Percentiles rank a stretch among this genome's conserved stretches.
Conservation (phyloP, 805 yeast genomes). For the Suhomyces vadensis region DNA sequence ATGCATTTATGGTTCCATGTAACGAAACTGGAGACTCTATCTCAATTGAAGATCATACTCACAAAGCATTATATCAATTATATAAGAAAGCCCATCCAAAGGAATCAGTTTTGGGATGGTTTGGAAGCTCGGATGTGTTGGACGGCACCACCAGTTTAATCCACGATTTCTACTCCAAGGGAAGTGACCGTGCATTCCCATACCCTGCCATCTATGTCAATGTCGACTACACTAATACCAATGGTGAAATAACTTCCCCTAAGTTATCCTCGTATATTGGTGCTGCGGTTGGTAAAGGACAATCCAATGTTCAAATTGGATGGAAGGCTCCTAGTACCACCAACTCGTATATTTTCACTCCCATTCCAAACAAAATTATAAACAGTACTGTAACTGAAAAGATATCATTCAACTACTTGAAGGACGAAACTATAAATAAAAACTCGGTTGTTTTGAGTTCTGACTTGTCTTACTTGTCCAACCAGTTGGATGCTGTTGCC, state of each 20-base stretch:
- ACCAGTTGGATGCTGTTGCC: conserved; percentile 48
- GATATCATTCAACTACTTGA: conserved; percentile 51
- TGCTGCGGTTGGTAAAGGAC: conserved; percentile 64
- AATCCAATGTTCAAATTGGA: conserved; percentile 36
- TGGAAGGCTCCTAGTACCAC: conserved; percentile 38
- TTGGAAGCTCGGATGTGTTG: conserved; percentile 58
- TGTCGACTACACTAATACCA: conserved; percentile 54
- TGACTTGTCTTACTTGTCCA: conserved; percentile 46
- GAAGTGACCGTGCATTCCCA: conserved; percentile 68
- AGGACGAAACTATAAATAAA: conserved; percentile 34
- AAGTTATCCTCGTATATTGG: conserved; percentile 70
- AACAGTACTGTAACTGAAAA: conserved; percentile 56
- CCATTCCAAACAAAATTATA: conserved; percentile 65
- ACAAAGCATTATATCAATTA: conserved; percentile 66
- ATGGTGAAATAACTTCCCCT: conserved; percentile 53
- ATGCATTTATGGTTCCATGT: conserved; percentile 81
- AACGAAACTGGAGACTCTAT: conserved; percentile 72
- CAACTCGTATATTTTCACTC: conserved; percentile 65
- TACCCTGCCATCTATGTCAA: conserved; percentile 80
- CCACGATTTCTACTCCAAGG: conserved; percentile 76
- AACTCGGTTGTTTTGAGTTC: conserved; percentile 27
- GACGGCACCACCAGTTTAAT: conserved; percentile 74
- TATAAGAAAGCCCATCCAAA: conserved; percentile 79
- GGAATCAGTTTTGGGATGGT: conserved; percentile 84
- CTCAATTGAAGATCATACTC: conserved; percentile 74